Percentiles rank a stretch among this genome's conserved stretches.
Evolutionary conservation across 1,139 yeast genomes (phyloP).

Genomic region (Diutina pseudorugosa): DNA sequence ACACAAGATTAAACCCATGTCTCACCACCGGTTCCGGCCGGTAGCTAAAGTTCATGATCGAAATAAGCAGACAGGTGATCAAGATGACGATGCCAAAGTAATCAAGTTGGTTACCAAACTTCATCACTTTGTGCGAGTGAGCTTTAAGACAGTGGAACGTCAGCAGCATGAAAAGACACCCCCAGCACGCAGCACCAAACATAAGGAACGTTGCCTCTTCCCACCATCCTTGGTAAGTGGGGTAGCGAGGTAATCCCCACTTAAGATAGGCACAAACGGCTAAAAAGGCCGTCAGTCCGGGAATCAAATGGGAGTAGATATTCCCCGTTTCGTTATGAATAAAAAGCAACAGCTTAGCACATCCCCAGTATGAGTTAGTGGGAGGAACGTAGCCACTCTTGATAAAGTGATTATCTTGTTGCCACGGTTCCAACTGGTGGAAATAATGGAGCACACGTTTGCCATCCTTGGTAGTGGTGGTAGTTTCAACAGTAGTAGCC

Average conservation of each 20-base stretch:
- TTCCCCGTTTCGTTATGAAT: constrained; percentile 82
- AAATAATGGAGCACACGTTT: constrained; percentile 14
- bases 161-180: constrained; percentile 64
- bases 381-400: constrained; percentile 64
- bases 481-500: neutral
- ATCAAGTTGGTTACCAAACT: constrained; percentile 70
- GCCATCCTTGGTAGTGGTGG: too few species aligned
- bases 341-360: constrained; percentile 46
- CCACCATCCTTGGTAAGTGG: constrained; percentile 26
- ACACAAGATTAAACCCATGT: constrained; percentile 33
- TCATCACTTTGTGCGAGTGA: constrained; percentile 53
- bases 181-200: constrained; percentile 28
- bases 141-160: constrained; percentile 66
- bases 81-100: constrained; percentile 76
- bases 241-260: constrained; percentile 8
- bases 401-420: constrained; percentile 72
- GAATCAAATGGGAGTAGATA: constrained; percentile 70
- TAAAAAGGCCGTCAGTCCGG: constrained; percentile 23
- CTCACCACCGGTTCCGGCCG: constrained; percentile 35
- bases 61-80: constrained; percentile 63
- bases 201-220: constrained; percentile 25
- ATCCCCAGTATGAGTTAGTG: constrained; percentile 39
- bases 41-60: constrained; percentile 58
- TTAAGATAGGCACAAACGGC: constrained; percentile 13
- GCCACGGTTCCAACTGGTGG: constrained; percentile 65